A percentile compares a stretch with the other conserved stretches of the same genome.
phyloP scores from a whole-genome alignment of 495 filamentous ascomycete species.

The Penicillium silybi region DNA sequence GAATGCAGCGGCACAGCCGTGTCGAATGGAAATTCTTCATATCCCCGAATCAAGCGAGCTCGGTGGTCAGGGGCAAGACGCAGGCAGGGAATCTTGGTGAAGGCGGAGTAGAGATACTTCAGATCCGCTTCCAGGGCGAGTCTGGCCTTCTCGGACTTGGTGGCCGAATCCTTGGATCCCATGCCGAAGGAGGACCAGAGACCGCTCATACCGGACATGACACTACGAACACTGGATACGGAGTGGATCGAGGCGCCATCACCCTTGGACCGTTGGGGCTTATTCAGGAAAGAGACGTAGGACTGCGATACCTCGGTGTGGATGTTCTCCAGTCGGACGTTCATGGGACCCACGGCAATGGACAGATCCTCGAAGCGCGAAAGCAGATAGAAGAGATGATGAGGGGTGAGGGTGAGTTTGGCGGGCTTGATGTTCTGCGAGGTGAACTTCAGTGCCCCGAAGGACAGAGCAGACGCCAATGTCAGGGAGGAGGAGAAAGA shows the following conservation, averaged over 20 bases:
- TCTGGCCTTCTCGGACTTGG: conserved; percentile 83
- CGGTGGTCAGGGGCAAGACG: conserved; percentile 85
- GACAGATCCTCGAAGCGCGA: conserved; percentile 90
- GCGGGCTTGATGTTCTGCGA: conserved; percentile 81
- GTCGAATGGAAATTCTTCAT: conserved; percentile 97
- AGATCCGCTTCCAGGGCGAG: conserved; percentile 77
- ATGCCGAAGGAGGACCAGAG: conserved; percentile 88
- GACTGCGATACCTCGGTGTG: conserved; percentile 80
- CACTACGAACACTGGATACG: conserved; percentile 92
- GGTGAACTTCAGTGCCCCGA: conserved; percentile 77
- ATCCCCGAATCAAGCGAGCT: conserved; percentile 81
- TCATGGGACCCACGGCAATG: conserved; percentile 91
- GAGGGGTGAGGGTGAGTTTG: conserved; percentile 91
- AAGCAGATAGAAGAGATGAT: conserved; percentile 94
- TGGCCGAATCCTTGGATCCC: conserved; percentile 64
- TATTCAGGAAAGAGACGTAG: conserved; percentile 92
- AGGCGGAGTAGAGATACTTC: conserved; percentile 95
- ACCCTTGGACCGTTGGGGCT: conserved; percentile 66
- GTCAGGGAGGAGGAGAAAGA: conserved; percentile 62
- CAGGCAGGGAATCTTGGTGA: conserved; percentile 95
- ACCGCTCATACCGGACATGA: conserved; percentile 92
- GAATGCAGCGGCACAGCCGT: conserved; percentile 91
- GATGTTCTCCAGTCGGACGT: conserved; percentile 88
- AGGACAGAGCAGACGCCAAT: conserved; percentile 78
- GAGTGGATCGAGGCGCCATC: conserved; percentile 91